Evolutionary conservation across 2,329 filamentous ascomycete genomes (phyloP).

Genomic region (Teratosphaeria nubilosa): DNA sequence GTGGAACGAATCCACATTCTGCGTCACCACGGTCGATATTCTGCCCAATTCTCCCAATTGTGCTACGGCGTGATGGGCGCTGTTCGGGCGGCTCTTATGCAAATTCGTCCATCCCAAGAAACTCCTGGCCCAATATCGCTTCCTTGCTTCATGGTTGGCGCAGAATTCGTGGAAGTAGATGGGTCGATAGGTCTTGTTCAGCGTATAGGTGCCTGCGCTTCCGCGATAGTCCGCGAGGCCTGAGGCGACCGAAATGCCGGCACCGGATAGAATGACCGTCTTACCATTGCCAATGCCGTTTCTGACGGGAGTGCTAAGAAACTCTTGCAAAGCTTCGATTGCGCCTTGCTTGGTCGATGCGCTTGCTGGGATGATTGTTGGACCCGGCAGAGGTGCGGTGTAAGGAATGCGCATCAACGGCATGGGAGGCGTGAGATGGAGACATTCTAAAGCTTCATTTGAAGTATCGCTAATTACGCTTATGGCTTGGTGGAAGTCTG

Average conservation of each 20-base stretch:
- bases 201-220: slow-evolving; percentile 77
- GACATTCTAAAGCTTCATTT: background rate
- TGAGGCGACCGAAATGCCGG: slow-evolving; percentile 86
- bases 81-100: slow-evolving; percentile 67
- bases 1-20: slow-evolving; percentile 97
- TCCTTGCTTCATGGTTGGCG: slow-evolving; percentile 68
- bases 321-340: slow-evolving; percentile 63
- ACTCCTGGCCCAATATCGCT: slow-evolving; percentile 91
- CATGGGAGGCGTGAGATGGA: slow-evolving; percentile 7
- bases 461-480: no score
- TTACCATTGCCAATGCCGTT: slow-evolving; percentile 43
- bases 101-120: slow-evolving; percentile 88
- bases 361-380: slow-evolving; percentile 61
- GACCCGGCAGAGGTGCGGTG: slow-evolving; percentile 68
- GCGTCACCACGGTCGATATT: slow-evolving; percentile 71
- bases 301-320: slow-evolving; percentile 53
- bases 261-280: slow-evolving; percentile 64
- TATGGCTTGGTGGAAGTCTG: background rate
- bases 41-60: slow-evolving; percentile 63
- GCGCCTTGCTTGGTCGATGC: slow-evolving; percentile 64
- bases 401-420: slow-evolving; percentile 77
- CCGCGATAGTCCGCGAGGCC: slow-evolving; percentile 91
- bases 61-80: slow-evolving; percentile 65
- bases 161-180: slow-evolving; percentile 92
- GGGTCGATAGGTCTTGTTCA: slow-evolving; percentile 81